Evolutionary conservation across 768 basidiomycete species (phyloP).

Genomic region (Mycena alexandri): DNA sequence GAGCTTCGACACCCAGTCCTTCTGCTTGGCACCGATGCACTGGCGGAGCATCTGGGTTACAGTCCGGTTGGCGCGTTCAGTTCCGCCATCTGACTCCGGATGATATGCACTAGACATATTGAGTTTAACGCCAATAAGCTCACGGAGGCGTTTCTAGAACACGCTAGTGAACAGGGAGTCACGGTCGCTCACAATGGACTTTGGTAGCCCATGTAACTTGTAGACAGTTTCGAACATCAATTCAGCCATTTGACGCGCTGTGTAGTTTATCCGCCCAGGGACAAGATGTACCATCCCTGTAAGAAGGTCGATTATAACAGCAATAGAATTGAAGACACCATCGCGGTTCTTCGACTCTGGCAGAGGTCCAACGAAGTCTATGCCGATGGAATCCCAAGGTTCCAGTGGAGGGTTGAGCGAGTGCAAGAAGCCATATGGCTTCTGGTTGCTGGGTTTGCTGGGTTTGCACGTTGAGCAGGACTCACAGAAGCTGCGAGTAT

Average conservation of each 20-base stretch:
- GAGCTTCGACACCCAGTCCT: slow-evolving; percentile 2
- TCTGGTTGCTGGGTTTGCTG: slow-evolving; percentile 6
- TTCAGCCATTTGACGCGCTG: not conserved
- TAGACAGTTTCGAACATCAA: slow-evolving; percentile 2
- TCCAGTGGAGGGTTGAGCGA: not conserved
- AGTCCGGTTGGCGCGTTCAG: not conserved
- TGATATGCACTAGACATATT: slow-evolving; percentile 6
- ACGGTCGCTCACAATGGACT: not conserved
- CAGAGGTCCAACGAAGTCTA: slow-evolving; percentile 4
- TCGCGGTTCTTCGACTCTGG: slow-evolving; percentile 1
- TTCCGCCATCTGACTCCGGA: not conserved
- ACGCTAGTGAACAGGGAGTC: not conserved
- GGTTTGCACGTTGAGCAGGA: not conserved
- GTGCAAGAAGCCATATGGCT: not conserved
- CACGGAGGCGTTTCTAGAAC: not conserved
- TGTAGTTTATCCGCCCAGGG: not conserved
- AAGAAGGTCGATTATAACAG: not conserved
- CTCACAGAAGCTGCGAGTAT: slow-evolving; percentile 2
- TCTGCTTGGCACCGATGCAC: not conserved
- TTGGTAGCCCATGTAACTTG: not conserved
- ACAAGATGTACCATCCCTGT: not conserved
- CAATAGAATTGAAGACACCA: not conserved
- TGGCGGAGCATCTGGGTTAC: not conserved
- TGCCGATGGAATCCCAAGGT: slow-evolving; percentile 1
- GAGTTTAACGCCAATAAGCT: slow-evolving; percentile 3